Evolutionary conservation across 1,139 yeast species (phyloP).

Genomic region (Diutina ranongensis): DNA sequence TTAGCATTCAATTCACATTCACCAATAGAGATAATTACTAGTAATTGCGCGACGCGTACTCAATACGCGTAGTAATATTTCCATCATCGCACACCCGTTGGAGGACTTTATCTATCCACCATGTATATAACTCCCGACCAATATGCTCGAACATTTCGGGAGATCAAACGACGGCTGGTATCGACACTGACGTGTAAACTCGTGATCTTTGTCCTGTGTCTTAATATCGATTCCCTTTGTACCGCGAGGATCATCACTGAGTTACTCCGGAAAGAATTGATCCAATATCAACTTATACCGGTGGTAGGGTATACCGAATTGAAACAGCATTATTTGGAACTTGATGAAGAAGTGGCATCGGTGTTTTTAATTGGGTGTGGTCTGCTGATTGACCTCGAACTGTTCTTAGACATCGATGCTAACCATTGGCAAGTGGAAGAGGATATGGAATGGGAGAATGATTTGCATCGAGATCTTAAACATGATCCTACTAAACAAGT

Average conservation of each 20-base stretch:
- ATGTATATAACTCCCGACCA: conserved; percentile 61
- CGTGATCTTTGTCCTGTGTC: conserved; percentile 80
- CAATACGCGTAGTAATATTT: no score
- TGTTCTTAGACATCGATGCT: conserved; percentile 58
- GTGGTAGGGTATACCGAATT: conserved; percentile 89
- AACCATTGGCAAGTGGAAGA: conserved; percentile 21
- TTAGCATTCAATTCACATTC: no score
- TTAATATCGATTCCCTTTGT: conserved; percentile 87
- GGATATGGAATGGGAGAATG: conserved; percentile 9
- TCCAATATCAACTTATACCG: conserved; percentile 83
- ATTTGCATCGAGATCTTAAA: conserved; percentile 8
- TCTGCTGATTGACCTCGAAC: conserved; percentile 81
- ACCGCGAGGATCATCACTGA: conserved; percentile 68
- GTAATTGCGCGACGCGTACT: conserved; percentile 1
- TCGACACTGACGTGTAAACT: conserved; percentile 87
- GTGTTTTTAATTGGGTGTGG: conserved; percentile 88
- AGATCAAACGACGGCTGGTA: conserved; percentile 49
- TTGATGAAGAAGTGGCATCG: conserved; percentile 71
- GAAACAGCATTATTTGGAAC: conserved; percentile 43
- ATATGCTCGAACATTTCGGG: conserved; percentile 47
- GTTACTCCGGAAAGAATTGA: conserved; percentile 65
- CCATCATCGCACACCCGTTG: no score
- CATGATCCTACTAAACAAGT: conserved; percentile 7
- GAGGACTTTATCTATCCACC: not conserved
- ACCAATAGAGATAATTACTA: no score